Evolutionary conservation across 2,329 filamentous ascomycete genomes (phyloP).

Genomic region (Xylariales sp.): DNA sequence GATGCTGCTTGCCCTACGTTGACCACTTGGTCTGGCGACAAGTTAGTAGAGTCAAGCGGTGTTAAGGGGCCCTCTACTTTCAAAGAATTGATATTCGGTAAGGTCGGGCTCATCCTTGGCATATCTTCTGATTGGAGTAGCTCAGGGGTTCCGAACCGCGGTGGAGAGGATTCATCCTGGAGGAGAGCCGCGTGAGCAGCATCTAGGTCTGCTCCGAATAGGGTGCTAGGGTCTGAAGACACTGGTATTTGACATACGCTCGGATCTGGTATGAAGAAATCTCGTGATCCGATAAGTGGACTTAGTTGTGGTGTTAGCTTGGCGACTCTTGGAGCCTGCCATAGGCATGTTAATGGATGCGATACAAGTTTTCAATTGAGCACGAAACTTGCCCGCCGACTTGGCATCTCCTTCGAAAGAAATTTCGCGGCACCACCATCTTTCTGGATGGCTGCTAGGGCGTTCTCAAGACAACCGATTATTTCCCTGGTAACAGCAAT

Average conservation of each 20-base stretch:
- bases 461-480: constrained; percentile 15
- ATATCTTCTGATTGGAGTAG: constrained; percentile 12
- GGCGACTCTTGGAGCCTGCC: constrained; percentile 14
- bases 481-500: constrained; percentile 18
- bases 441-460: constrained; percentile 15
- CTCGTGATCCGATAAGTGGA: constrained; percentile 11
- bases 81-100: constrained; percentile 14
- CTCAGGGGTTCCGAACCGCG: constrained; percentile 6
- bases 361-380: neutral
- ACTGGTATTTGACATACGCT: constrained; percentile 21
- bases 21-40: constrained; percentile 7
- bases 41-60: constrained; percentile 12
- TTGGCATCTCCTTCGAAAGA: constrained; percentile 9
- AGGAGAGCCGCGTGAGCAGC: constrained; percentile 17
- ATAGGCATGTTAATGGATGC: constrained; percentile 8
- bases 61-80: constrained; percentile 23
- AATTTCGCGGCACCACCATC: constrained; percentile 10
- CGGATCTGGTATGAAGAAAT: constrained; percentile 19
- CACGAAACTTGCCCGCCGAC: constrained; percentile 10
- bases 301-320: constrained; percentile 24
- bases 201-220: constrained; percentile 22
- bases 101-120: constrained; percentile 7
- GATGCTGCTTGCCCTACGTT: constrained; percentile 11
- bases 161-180: constrained; percentile 5
- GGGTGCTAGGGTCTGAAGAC: constrained; percentile 20